Base-by-base conservation (phyloP, 1,284 basidiomycete genomes). In the Fomitopsis schrenkii region DNA sequence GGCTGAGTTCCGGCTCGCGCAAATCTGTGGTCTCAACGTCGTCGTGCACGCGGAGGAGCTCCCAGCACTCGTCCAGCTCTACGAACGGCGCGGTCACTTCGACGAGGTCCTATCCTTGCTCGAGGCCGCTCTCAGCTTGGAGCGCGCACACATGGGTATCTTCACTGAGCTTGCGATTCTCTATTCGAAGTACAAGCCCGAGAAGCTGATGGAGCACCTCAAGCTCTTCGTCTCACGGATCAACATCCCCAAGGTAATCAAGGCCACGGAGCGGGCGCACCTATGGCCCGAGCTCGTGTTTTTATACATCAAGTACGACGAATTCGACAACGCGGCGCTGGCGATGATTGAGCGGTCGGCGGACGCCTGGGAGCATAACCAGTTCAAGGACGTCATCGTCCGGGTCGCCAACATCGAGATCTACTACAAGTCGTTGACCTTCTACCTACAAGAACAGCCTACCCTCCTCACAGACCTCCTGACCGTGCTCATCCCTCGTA, bases 261-360 rank as follows among this genome's bases (percentile, higher is more conserved):
- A 91, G 77, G 94, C 94, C 12, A 86, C 95, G 6, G 95, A 98
- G 77, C 91, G 92, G 71, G 95, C 94, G n/a, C 97, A 99, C 69
- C 87, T 99, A 59, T 99, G 97, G 97, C 90, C 95, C n/a, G 97
- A 99, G 74, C 86, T 98, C 19, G 97, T 99, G 53, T 99, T 96
- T 85, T 79, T 98, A 58, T 98, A 98, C 78, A 90, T 98, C 79
- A 97, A 97, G 78, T 99, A 99, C 72, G 97, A 97, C 73, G 91
- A 95, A 83, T 94, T 90, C 71, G 95, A 97, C 74, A 97, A 97
- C 71, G 95, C 95, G n/a, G 93, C 94, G 40, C 80, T 97, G 65
- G 93, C 95, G 2, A 98, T 98, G 93, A 98, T 99, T 75, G 97
- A 99, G 76, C 91, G 95, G 54, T 93, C 97, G 2, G 86, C 94